A percentile compares a stretch with the other conserved stretches of the same genome.
Evolutionary conservation across 148 eudicot species (phyloP).

Genomic region (Gaultheria prostrata): DNA sequence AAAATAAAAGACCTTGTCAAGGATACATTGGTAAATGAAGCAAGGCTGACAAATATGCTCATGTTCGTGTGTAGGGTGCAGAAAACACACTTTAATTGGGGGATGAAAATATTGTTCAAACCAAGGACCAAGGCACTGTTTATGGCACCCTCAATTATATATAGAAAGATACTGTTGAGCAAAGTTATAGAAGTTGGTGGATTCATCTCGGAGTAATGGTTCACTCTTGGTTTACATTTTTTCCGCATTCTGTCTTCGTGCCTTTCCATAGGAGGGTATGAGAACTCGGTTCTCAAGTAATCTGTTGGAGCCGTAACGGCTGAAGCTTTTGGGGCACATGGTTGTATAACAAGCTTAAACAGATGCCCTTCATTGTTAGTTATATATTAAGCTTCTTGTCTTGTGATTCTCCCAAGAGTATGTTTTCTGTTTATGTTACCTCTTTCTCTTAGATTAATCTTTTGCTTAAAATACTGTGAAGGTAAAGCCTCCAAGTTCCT

Average conservation of each 20-base stretch:
- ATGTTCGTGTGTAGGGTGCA: too few relatives aligned
- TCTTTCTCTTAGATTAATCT: neutral
- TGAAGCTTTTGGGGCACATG: neutral
- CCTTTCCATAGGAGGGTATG: neutral
- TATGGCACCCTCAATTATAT: too few relatives aligned
- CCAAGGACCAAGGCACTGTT: too few relatives aligned
- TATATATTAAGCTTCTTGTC: neutral
- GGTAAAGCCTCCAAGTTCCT: slow-evolving; percentile 57
- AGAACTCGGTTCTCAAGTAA: neutral
- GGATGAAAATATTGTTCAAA: too few relatives aligned
- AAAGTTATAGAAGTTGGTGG: too few relatives aligned
- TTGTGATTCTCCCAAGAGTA: neutral
- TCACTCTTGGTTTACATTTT: neutral
- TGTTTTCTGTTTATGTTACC: neutral
- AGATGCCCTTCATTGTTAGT: neutral
- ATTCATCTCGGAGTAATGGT: neutral
- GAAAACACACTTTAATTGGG: too few relatives aligned
- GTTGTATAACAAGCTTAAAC: neutral
- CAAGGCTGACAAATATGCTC: too few relatives aligned
- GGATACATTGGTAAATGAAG: too few relatives aligned
- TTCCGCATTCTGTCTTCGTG: neutral
- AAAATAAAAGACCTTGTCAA: too few relatives aligned
- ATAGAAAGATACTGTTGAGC: too few relatives aligned
- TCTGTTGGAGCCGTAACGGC: neutral
- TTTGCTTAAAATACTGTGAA: slow-evolving; percentile 30